A percentile compares a stretch with the other conserved stretches of the same genome.
These are phyloP conservation scores for Cucumis melo DNA, from an alignment of 306 rosid genomes.

Conservation along the genomic window DNA sequence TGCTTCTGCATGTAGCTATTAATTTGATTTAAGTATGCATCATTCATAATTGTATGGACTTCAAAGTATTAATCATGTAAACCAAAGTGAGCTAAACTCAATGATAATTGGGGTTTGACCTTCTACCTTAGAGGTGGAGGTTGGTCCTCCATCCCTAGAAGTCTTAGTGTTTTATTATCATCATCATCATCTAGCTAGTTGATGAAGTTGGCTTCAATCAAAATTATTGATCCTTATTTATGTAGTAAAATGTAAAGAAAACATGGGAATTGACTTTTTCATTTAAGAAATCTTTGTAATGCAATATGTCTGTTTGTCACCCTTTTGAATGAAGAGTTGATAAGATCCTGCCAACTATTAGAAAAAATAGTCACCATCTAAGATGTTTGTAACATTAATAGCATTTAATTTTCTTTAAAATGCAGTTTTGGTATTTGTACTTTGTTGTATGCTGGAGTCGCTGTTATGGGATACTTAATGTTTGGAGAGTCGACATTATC, in stretches of 20 bases:
- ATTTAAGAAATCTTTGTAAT: not conserved
- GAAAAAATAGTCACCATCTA: not conserved
- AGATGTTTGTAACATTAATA: not conserved
- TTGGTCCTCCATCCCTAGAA: not conserved
- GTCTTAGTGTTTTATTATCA: not conserved
- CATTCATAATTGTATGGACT: not conserved
- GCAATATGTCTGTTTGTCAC: not conserved
- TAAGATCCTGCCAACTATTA: not conserved
- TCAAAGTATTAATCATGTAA: not conserved
- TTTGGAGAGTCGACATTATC: conserved; percentile 73
- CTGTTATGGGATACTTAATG: conserved; percentile 89
- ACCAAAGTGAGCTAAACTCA: too few relatives aligned
- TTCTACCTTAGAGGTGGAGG: too few relatives aligned
- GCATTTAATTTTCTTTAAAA: not conserved
- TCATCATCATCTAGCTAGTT: not conserved
- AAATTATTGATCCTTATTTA: not conserved
- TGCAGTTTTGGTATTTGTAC: conserved; percentile 69
- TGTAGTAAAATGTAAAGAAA: not conserved
- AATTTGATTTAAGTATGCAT: not conserved
- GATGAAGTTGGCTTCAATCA: not conserved
- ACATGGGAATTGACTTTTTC: not conserved
- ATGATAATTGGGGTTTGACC: too few relatives aligned
- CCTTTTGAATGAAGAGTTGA: not conserved
- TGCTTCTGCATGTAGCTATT: not conserved
- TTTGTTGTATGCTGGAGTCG: conserved; percentile 64